Evolutionary conservation across 176 grass and related monocot genomes (phyloP).

Genomic region (Carex parvula): DNA sequence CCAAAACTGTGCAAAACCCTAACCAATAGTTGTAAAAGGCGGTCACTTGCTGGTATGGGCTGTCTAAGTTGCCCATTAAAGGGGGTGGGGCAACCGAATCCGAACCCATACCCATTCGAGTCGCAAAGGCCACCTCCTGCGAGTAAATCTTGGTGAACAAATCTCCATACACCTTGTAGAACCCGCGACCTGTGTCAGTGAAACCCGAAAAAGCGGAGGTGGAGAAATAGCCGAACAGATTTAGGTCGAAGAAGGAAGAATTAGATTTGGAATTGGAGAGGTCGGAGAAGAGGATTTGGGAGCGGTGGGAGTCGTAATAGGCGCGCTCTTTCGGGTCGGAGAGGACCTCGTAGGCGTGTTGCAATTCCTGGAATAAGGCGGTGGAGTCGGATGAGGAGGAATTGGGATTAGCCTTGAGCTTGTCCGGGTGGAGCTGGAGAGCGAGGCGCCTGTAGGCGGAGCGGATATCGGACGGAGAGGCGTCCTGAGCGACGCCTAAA

Average conservation of each 20-base stretch:
- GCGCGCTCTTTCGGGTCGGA: constrained; percentile 81
- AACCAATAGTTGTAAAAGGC: constrained; percentile 91
- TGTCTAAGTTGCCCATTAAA: constrained; percentile 82
- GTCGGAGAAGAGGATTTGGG: constrained; percentile 86
- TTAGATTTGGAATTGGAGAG: constrained; percentile 28
- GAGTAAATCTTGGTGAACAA: constrained; percentile 67
- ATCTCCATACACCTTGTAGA: constrained; percentile 94
- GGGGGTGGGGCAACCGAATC: constrained; percentile 47
- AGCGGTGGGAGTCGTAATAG: constrained; percentile 94
- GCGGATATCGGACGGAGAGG: constrained; percentile 66
- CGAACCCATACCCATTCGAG: constrained; percentile 47
- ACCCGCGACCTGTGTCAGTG: constrained; percentile 73
- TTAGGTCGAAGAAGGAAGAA: constrained; percentile 49
- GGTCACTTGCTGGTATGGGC: constrained; percentile 59
- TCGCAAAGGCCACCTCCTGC: constrained; percentile 71
- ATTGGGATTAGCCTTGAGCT: constrained; percentile 38
- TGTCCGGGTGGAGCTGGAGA: constrained; percentile 91
- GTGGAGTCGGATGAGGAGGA: constrained; percentile 41
- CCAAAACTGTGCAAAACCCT: constrained; percentile 66
- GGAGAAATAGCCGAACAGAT: constrained; percentile 77
- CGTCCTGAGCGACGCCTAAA: constrained; percentile 54
- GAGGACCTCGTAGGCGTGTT: constrained; percentile 82
- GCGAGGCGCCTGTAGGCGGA: constrained; percentile 74
- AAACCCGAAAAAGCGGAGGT: constrained; percentile 66
- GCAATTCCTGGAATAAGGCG: constrained; percentile 90